A percentile compares a stretch with the other conserved stretches of the same genome.
phyloP scores from a whole-genome alignment of 805 yeast genomes.

The Lipomyces starkeyi region DNA sequence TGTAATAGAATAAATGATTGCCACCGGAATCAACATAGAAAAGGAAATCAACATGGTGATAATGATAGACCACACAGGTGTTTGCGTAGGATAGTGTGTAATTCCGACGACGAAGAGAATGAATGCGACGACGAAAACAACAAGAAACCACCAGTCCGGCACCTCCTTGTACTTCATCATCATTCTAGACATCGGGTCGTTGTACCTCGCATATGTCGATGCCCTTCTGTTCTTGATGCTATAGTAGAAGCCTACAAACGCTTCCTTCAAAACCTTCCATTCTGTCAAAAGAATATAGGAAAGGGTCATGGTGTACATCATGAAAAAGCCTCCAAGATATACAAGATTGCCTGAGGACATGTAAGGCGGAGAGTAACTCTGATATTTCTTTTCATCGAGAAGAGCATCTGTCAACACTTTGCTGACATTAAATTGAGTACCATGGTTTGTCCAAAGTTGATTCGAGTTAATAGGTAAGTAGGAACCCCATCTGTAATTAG shows the following conservation, averaged over 20 bases:
- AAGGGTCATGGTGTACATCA: conserved; percentile 61
- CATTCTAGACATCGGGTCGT: conserved; percentile 41
- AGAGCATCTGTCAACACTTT: conserved; percentile 51
- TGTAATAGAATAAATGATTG: conserved; percentile 65
- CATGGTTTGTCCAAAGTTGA: conserved; percentile 51
- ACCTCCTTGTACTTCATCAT: conserved; percentile 64
- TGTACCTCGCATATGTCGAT: conserved; percentile 67
- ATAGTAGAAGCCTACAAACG: conserved; percentile 1
- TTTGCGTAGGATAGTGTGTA: conserved; percentile 51
- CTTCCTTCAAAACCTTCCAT: conserved; percentile 16
- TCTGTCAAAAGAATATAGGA: conserved; percentile 45
- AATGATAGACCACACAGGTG: conserved; percentile 67
- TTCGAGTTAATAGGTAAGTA: conserved; percentile 58
- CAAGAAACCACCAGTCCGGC: conserved; percentile 67
- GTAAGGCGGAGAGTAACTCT: conserved; percentile 66
- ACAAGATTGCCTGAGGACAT: conserved; percentile 67
- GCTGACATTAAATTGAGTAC: conserved; percentile 52
- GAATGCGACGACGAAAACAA: conserved; percentile 54
- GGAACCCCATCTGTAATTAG: conserved; percentile 57
- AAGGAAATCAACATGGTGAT: conserved; percentile 60
- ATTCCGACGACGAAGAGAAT: conserved; percentile 51
- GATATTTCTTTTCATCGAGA: conserved; percentile 56
- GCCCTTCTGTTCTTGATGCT: conserved; percentile 49
- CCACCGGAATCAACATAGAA: conserved; percentile 64
- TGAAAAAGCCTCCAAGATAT: conserved; percentile 61